phyloP scores from a whole-genome alignment of 345 rosid genomes.

The Salix suchowensis region DNA sequence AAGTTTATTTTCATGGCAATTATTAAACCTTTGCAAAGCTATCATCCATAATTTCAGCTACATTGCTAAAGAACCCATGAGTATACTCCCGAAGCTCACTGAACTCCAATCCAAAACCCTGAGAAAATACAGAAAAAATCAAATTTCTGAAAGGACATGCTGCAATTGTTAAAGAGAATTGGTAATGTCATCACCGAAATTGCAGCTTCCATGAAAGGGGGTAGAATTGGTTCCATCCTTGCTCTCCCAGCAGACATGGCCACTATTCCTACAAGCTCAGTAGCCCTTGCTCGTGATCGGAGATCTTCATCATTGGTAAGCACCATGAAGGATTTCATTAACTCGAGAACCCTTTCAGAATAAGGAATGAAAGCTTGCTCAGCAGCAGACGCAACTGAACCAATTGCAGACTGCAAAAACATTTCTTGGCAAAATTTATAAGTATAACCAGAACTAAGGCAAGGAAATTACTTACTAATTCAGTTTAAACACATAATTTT shows the following conservation, averaged over 20 bases:
- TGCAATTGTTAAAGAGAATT: constrained; percentile 8
- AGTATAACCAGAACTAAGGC: background rate
- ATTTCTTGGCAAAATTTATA: constrained; percentile 4
- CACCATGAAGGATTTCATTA: constrained; percentile 90
- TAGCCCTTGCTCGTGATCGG: constrained; percentile 89
- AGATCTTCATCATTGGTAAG: constrained; percentile 88
- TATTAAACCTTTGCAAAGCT: constrained; percentile 66
- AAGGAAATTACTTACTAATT: background rate
- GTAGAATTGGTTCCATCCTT: constrained; percentile 78
- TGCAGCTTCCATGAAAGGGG: constrained; percentile 92
- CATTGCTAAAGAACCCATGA: constrained; percentile 96
- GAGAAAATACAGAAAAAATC: constrained; percentile 20
- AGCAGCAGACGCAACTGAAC: constrained; percentile 97
- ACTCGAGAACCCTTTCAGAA: constrained; percentile 87
- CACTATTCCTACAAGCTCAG: constrained; percentile 98
- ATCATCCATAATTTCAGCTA: constrained; percentile 92
- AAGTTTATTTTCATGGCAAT: constrained; percentile 14
- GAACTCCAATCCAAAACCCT: constrained; percentile 92
- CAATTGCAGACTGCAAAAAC: constrained; percentile 85
- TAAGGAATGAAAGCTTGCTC: constrained; percentile 95
- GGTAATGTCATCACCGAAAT: constrained; percentile 57
- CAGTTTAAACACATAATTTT: background rate
- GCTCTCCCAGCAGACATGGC: constrained; percentile 93
- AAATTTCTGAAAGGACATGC: background rate
- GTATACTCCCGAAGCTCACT: constrained; percentile 98